Evolutionary conservation across 2,329 filamentous ascomycete genomes (phyloP).

Genomic region (Colletotrichum sp.): DNA sequence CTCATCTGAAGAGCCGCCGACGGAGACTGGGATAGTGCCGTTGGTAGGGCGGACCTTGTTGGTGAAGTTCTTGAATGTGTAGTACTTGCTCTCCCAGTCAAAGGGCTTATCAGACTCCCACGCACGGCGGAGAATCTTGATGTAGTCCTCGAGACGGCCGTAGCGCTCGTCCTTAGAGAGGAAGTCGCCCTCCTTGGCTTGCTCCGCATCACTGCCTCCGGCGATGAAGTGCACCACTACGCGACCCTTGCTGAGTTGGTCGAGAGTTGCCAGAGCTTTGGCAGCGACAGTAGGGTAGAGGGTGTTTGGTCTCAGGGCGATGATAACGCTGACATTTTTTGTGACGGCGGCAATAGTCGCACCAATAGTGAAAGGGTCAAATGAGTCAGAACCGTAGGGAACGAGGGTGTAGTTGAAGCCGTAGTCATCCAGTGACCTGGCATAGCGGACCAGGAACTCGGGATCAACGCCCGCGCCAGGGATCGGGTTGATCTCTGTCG

Average conservation of each 20-base stretch:
- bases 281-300: constrained; percentile 67
- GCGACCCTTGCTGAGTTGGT: constrained; percentile 62
- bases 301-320: constrained; percentile 66
- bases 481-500: constrained; percentile 60
- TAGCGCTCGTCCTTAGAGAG: constrained; percentile 63
- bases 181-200: constrained; percentile 66
- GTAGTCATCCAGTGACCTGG: constrained; percentile 63
- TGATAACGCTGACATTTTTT: constrained; percentile 65
- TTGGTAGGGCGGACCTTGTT: constrained; percentile 59
- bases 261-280: constrained; percentile 65
- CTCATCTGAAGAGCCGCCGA: constrained; percentile 63
- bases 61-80: constrained; percentile 62
- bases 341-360: constrained; percentile 62
- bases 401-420: constrained; percentile 67
- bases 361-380: constrained; percentile 63
- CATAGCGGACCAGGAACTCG: constrained; percentile 61
- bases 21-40: constrained; percentile 60
- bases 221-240: constrained; percentile 69
- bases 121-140: constrained; percentile 62
- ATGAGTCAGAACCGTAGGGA: constrained; percentile 61
- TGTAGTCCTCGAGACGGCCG: constrained; percentile 64
- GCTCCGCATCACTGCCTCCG: constrained; percentile 64
- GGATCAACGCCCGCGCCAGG: constrained; percentile 57
- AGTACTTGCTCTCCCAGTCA: constrained; percentile 66
- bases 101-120: constrained; percentile 63